Conservation (phyloP, 164 flowering plant species). For the Magnolia changhungtana region DNA sequence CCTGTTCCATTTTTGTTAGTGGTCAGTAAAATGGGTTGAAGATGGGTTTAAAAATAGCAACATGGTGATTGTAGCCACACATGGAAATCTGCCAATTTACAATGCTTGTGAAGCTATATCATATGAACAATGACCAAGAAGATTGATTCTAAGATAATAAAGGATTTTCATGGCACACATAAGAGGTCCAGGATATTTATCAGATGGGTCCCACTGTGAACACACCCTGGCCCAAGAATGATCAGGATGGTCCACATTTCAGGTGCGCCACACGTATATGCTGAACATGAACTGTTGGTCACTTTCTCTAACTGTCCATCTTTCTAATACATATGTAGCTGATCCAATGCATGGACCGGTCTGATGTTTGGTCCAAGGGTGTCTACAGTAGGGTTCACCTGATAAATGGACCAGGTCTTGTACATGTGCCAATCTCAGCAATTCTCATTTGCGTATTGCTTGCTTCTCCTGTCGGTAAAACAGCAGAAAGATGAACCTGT, state of each 20-base stretch:
- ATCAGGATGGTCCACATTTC: neutral
- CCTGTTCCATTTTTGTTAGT: constrained; percentile 33
- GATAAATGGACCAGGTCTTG: neutral
- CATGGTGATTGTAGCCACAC: neutral
- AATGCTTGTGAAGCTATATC: neutral
- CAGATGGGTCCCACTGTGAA: no score
- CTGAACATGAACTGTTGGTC: neutral
- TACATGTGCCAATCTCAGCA: neutral
- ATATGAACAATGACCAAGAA: neutral
- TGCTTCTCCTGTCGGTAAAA: neutral
- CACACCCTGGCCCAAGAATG: neutral
- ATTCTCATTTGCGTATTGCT: neutral
- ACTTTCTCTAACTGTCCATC: neutral
- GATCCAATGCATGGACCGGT: neutral
- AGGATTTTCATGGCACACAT: neutral
- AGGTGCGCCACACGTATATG: neutral
- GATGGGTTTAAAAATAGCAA: neutral
- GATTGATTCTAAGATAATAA: neutral
- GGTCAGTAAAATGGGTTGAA: neutral
- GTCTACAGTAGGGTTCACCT: neutral
- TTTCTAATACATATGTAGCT: neutral
- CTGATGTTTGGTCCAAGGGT: neutral
- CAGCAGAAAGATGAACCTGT: neutral
- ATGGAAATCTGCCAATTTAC: neutral
- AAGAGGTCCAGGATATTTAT: neutral